Evolutionary conservation across 73 alveolate species (phyloP).

Genomic region (Uronychia setigera): DNA sequence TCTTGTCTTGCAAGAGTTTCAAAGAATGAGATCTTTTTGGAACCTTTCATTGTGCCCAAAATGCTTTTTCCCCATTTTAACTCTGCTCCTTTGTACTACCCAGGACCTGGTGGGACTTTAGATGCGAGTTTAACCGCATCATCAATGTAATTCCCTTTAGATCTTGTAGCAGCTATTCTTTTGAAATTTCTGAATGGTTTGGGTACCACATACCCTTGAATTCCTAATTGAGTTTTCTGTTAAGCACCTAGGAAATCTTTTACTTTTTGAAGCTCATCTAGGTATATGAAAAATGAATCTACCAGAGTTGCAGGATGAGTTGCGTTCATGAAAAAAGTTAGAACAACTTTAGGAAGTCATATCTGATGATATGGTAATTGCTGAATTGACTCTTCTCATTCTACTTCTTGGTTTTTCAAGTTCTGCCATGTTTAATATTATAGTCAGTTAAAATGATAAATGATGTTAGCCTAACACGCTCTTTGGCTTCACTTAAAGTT

Average conservation of each 20-base stretch:
- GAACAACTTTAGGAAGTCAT: not conserved
- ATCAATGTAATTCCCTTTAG: not conserved
- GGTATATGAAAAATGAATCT: not conserved
- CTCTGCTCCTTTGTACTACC: not conserved
- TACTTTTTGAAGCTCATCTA: not conserved
- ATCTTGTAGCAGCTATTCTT: not conserved
- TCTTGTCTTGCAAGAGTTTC: not conserved
- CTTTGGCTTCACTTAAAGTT: not conserved
- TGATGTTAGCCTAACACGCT: not conserved
- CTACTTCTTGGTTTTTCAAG: not conserved
- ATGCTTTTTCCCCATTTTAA: not conserved
- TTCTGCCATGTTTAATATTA: not conserved
- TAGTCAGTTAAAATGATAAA: not conserved
- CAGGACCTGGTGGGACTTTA: constrained; percentile 8
- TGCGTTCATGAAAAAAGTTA: not conserved
- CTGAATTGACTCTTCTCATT: not conserved
- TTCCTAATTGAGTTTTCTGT: not conserved
- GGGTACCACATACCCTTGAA: not conserved
- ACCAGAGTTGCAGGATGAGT: not conserved
- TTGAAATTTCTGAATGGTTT: not conserved
- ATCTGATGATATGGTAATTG: not conserved
- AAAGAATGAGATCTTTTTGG: not conserved
- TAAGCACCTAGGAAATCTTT: not conserved
- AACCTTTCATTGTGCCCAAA: constrained; percentile 6
- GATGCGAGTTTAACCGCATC: not conserved